Evolutionary conservation across 305 asterid species (phyloP).

Genomic region (Fraxinus velutina): DNA sequence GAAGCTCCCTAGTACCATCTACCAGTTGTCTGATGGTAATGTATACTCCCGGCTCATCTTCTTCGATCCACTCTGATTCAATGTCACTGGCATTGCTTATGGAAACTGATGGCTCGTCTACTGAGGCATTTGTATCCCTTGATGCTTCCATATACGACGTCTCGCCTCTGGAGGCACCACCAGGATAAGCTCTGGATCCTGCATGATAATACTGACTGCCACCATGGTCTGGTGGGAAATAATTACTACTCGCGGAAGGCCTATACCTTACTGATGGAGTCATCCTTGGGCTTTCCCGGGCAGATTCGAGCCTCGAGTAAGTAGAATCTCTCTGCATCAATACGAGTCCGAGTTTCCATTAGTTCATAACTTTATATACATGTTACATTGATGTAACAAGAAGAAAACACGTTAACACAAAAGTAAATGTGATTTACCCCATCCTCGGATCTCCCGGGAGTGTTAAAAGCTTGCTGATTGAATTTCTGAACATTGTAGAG

Average conservation of each 20-base stretch:
- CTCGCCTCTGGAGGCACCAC: constrained; percentile 40
- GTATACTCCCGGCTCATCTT: constrained; percentile 93
- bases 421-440: constrained; percentile 51
- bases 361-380: not conserved
- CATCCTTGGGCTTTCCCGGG: constrained; percentile 76
- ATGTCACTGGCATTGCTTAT: constrained; percentile 94
- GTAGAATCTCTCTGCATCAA: constrained; percentile 79
- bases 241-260: constrained; percentile 18
- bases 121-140: constrained; percentile 69
- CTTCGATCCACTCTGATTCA: constrained; percentile 93
- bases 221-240: constrained; percentile 29
- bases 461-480: constrained; percentile 76
- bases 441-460: constrained; percentile 88
- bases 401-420: not conserved
- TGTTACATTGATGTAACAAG: not conserved
- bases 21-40: constrained; percentile 88
- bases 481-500: constrained; percentile 89
- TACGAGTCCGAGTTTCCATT: not conserved
- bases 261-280: constrained; percentile 59
- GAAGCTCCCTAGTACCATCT: constrained; percentile 89
- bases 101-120: constrained; percentile 86
- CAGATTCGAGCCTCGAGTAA: constrained; percentile 77
- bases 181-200: constrained; percentile 49
- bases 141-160: constrained; percentile 70
- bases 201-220: constrained; percentile 36